Conservation (phyloP, 805 yeast genomes). For the Komagataella kurtzmanii region DNA sequence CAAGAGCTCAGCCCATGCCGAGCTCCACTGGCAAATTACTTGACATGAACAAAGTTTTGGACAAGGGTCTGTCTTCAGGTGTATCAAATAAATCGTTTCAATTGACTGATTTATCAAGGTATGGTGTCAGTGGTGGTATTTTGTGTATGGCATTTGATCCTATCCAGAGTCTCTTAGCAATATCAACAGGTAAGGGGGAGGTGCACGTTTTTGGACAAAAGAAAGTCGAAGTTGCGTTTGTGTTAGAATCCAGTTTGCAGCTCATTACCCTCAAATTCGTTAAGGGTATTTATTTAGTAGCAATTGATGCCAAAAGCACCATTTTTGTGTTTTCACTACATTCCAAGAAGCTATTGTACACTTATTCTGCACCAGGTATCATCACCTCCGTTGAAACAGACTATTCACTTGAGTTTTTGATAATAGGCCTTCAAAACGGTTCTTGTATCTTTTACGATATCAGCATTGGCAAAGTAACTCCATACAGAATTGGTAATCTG, state of each 20-base stretch:
- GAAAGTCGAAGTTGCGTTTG: constrained; percentile 58
- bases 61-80: constrained; percentile 16
- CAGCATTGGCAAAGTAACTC: constrained; percentile 59
- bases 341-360: constrained; percentile 44
- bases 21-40: neutral
- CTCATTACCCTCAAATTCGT: constrained; percentile 51
- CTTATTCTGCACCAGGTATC: constrained; percentile 48
- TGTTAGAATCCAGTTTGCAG: constrained; percentile 32
- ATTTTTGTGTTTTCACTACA: constrained; percentile 61
- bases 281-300: constrained; percentile 72
- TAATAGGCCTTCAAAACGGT: constrained; percentile 74
- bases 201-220: constrained; percentile 77
- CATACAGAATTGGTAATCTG: constrained; percentile 53
- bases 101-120: constrained; percentile 20
- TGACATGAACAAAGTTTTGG: constrained; percentile 4
- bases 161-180: constrained; percentile 73
- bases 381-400: constrained; percentile 66
- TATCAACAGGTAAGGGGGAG: constrained; percentile 58
- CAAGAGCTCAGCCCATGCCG: neutral
- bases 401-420: constrained; percentile 80
- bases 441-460: constrained; percentile 60
- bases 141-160: constrained; percentile 73
- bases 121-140: constrained; percentile 55
- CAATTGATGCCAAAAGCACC: constrained; percentile 45
- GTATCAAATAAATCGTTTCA: constrained; percentile 14